Evolutionary conservation across 768 basidiomycete species (phyloP).

Genomic region (Ramaria sp.): DNA sequence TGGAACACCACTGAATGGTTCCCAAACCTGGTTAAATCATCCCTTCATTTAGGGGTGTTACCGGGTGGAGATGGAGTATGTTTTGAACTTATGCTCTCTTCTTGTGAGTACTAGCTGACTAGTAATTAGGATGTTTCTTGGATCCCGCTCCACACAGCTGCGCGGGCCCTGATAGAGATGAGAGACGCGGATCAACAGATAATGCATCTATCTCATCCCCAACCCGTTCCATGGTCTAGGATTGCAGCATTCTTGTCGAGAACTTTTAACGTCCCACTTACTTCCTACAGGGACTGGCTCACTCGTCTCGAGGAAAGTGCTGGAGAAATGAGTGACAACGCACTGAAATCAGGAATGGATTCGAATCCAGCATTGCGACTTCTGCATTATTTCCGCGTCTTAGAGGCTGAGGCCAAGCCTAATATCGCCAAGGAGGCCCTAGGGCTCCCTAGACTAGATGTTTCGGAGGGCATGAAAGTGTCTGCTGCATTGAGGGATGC

Average conservation of each 20-base stretch:
- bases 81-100: conserved; percentile 1
- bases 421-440: conserved; percentile 4
- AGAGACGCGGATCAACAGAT: conserved; percentile 9
- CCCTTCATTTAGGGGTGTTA: conserved; percentile 21
- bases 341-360: background rate
- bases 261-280: conserved; percentile 17
- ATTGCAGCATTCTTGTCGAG: conserved; percentile 19
- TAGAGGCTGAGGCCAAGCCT: conserved; percentile 7
- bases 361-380: conserved; percentile 21
- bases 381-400: conserved; percentile 21
- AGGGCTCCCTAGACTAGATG: conserved; percentile 1
- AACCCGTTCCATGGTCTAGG: conserved; percentile 22
- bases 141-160: conserved; percentile 18
- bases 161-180: conserved; percentile 18
- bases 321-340: background rate
- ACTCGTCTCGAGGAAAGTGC: conserved; percentile 15
- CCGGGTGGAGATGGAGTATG: conserved; percentile 23
- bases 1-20: conserved; percentile 30
- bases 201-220: conserved; percentile 31
- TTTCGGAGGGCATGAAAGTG: background rate
- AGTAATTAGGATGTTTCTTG: conserved; percentile 14
- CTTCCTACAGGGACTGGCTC: conserved; percentile 24
- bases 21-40: conserved; percentile 27
- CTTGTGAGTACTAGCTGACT: background rate
- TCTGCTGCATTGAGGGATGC: background rate